phyloP scores from a whole-genome alignment of 1,139 yeast genomes.

The Pichia sp. region DNA sequence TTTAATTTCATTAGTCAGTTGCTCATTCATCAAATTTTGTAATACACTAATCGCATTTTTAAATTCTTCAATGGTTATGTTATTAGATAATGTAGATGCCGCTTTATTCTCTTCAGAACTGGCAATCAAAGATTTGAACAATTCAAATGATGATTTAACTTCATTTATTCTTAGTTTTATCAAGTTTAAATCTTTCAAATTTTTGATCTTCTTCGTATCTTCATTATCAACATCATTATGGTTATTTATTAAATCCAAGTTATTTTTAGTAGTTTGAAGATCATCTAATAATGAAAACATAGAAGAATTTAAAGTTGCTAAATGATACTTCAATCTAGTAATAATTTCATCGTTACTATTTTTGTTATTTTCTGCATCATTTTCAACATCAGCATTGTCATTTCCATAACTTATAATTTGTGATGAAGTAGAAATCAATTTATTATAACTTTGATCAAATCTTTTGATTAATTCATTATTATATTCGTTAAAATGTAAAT shows the following conservation, averaged over 20 bases:
- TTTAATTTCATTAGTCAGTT: constrained; percentile 28
- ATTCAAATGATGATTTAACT: constrained; percentile 42
- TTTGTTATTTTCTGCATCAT: constrained; percentile 12
- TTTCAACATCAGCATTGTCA: neutral
- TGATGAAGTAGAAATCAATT: constrained; percentile 36
- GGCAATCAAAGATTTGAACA: constrained; percentile 33
- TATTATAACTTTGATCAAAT: constrained; percentile 41
- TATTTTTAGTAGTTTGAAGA: constrained; percentile 32
- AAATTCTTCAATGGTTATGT: constrained; percentile 31
- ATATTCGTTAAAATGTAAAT: constrained; percentile 56
- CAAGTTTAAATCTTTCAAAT: constrained; percentile 37
- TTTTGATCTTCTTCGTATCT: constrained; percentile 26
- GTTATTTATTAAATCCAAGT: constrained; percentile 20
- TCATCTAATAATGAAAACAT: constrained; percentile 50
- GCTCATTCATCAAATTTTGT: constrained; percentile 37
- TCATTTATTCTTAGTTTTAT: constrained; percentile 40
- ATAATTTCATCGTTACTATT: constrained; percentile 30
- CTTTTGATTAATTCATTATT: constrained; percentile 50
- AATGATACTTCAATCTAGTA: constrained; percentile 57
- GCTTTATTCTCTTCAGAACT: constrained; percentile 17
- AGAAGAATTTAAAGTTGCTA: constrained; percentile 53
- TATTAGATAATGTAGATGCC: neutral
- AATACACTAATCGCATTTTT: constrained; percentile 36
- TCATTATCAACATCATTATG: constrained; percentile 18
- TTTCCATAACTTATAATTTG: constrained; percentile 33